Conservation (phyloP, 2,329 filamentous ascomycete genomes). For the Podosphaera fusca region DNA sequence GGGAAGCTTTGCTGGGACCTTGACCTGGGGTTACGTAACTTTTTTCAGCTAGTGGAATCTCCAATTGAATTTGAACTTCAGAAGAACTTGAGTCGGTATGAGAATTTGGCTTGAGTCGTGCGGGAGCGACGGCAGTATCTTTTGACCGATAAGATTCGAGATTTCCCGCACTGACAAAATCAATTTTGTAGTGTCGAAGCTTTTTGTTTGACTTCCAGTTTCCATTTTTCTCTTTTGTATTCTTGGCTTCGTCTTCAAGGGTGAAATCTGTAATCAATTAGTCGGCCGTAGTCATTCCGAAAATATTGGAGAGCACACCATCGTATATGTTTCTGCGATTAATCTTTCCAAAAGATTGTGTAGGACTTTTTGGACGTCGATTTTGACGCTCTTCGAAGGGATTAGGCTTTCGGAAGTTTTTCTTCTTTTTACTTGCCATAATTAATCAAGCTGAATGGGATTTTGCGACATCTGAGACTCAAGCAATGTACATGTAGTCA, state of each 20-base stretch:
- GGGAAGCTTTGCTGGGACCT: not conserved
- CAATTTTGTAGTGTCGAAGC: slow-evolving; percentile 30
- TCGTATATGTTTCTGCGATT: not conserved
- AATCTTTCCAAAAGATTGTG: not conserved
- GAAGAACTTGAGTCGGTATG: slow-evolving; percentile 7
- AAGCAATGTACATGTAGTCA: not conserved
- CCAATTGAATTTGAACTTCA: slow-evolving; percentile 18
- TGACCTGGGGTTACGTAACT: not conserved
- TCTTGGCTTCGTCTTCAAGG: slow-evolving; percentile 32
- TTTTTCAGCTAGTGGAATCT: slow-evolving; percentile 19
- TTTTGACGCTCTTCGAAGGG: not conserved
- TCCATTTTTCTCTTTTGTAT: slow-evolving; percentile 21
- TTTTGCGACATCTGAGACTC: not conserved
- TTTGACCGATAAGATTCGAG: slow-evolving; percentile 16
- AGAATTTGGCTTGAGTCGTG: slow-evolving; percentile 8
- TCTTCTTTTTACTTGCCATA: not conserved
- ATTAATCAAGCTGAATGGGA: not conserved
- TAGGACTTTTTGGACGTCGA: not conserved
- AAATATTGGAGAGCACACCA: not conserved
- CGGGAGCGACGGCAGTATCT: slow-evolving; percentile 13
- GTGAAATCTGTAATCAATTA: slow-evolving; percentile 13
- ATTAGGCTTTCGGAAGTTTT: not conserved
- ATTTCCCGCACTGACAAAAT: slow-evolving; percentile 36
- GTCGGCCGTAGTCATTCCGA: slow-evolving; percentile 6
- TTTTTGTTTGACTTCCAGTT: slow-evolving; percentile 23